Evolutionary conservation across 768 basidiomycete genomes (phyloP), one percentile per base, ranked within the genome.

Genomic region (Mrakia gelida): DNA sequence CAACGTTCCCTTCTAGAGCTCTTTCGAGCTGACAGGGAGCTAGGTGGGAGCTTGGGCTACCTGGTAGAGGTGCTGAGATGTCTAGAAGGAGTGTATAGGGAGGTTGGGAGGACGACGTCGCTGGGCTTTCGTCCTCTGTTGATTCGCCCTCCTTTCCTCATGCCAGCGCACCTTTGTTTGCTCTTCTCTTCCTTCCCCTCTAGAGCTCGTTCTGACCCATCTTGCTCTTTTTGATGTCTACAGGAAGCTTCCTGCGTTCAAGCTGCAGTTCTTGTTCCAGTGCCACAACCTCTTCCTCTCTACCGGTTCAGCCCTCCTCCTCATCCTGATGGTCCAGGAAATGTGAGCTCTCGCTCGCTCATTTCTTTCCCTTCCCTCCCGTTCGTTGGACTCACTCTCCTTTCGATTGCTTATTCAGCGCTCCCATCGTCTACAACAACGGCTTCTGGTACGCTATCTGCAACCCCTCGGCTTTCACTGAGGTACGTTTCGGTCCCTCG

Each of bases 281-380:
- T 80, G 86, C 59, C 97, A 99, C 87, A 99, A 99, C 84, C 86
- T 94, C 79, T 85, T 97, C 84, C 89, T 99, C 80, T 92, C 92
- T 80, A 83, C 87, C 68, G 95, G 95, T 49, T 95, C 93, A 79
- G 87, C 88, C n/a, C 85, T 98, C 61, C 87, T 99, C 41, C 89
- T 99, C 59, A 87, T 86, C n/a, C 87, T 97, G 45, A 95, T 97
- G 89, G 84, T 92, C 45, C 95, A 98, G 85, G 95, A 98, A 86
- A 91, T 97, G 84, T 84, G 49, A 80, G 84, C 81, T 23, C 59
- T 18, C 52, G 3, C 32, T 32, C 68, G 38, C 73, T 79, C 38
- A 21, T 41, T 43, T 30, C 56, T 71, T 34, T 34, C 52, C 61
- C 61, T 68, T 32, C n/a, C 18, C 41, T 62, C 21, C 41, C 23